Conservation (phyloP, 495 filamentous ascomycete genomes). For the Xylaria curta region DNA sequence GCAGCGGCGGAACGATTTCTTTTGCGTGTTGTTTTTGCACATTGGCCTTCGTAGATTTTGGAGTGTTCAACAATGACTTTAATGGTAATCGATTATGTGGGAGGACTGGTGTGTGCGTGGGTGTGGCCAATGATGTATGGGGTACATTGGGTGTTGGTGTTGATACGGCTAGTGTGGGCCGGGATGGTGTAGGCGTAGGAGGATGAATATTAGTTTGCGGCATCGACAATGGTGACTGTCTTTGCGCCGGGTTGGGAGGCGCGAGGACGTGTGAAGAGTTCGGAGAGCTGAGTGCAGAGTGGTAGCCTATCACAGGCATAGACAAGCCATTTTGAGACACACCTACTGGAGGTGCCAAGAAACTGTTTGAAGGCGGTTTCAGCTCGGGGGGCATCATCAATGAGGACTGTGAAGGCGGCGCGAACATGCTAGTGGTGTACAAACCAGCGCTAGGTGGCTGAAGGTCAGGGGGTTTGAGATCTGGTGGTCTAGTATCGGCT, state of each 20-base stretch:
- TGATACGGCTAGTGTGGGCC: conserved; percentile 14
- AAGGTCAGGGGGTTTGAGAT: conserved; percentile 35
- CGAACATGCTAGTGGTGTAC: conserved; percentile 43
- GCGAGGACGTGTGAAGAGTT: conserved; percentile 49
- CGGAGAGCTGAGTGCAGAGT: conserved; percentile 22
- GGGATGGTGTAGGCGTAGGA: conserved; percentile 26
- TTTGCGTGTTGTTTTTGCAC: conserved; percentile 35
- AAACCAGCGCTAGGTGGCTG: conserved; percentile 32
- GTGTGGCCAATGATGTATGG: conserved; percentile 18
- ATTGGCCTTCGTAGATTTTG: conserved; percentile 33
- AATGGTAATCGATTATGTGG: conserved; percentile 20
- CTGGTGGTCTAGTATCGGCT: conserved; percentile 23
- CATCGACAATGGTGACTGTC: conserved; percentile 49
- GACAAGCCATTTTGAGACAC: conserved; percentile 37
- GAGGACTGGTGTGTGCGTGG: conserved; percentile 12
- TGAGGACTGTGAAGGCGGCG: conserved; percentile 37
- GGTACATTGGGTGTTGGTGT: conserved; percentile 27
- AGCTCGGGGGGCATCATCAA: conserved; percentile 43
- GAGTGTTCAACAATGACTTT: conserved; percentile 25
- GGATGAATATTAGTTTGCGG: conserved; percentile 35
- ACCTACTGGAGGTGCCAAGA: conserved; percentile 50
- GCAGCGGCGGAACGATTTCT: conserved; percentile 32
- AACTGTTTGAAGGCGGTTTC: conserved; percentile 44
- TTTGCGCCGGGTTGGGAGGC: conserved; percentile 50
- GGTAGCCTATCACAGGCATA: conserved; percentile 43